phyloP scores from a whole-genome alignment of 257 asterid genomes.

The Handroanthus guayacan region DNA sequence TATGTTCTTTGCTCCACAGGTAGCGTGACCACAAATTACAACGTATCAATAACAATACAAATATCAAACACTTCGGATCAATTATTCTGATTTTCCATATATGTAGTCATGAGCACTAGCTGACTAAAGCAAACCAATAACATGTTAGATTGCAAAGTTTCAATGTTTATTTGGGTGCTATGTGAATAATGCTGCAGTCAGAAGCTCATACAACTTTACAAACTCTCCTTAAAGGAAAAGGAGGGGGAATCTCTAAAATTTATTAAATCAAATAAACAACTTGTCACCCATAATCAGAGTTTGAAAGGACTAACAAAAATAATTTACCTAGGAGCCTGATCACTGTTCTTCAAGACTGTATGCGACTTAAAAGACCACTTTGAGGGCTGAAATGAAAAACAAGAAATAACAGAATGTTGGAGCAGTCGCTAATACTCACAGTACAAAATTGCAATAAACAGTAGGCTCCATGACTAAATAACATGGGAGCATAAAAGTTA shows the following conservation, averaged over 20 bases:
- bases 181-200: conserved; percentile 11
- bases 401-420: background rate
- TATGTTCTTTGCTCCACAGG: background rate
- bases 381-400: conserved; percentile 67
- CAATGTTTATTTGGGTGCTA: background rate
- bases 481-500: conserved; percentile 2
- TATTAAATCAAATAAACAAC: conserved; percentile 8
- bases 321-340: conserved; percentile 79
- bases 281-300: conserved; percentile 18
- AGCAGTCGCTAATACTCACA: conserved; percentile 9
- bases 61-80: background rate
- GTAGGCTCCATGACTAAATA: conserved; percentile 12
- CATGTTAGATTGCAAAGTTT: conserved; percentile 19
- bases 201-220: conserved; percentile 10
- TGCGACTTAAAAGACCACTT: conserved; percentile 93
- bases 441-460: conserved; percentile 12
- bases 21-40: background rate
- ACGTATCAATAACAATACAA: conserved; percentile 13
- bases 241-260: background rate
- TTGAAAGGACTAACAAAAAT: conserved; percentile 16
- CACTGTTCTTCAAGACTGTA: conserved; percentile 82
- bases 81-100: background rate
- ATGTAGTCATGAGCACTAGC: background rate
- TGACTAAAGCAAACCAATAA: background rate
- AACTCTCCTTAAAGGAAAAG: conserved; percentile 5